Base-by-base conservation (phyloP, 805 yeast genomes). In the Starmerella sp. region DNA sequence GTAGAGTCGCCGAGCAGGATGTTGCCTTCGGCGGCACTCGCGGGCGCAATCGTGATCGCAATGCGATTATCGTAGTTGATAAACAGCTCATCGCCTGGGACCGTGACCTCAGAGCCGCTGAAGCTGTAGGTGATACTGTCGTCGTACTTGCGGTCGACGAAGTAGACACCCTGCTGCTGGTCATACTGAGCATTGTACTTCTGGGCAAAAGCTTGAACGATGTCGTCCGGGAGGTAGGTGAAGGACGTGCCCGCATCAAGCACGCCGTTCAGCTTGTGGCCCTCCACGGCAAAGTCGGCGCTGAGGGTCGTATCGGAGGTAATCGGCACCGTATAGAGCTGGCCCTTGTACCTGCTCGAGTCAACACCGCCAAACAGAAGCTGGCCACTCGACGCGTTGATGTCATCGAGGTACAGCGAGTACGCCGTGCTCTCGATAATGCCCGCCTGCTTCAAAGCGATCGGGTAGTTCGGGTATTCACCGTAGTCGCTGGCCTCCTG, bases 1-100 rank as follows among this genome's bases (percentile, higher is more conserved):
- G 84, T 77, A 48, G 77, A 75, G 65, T 83, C 89, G 13, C 93
- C 93, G 38, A 85, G 70, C 39, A 85, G 70, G 43, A 62, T 41
- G 70, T 65, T 22, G 60, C 43, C 30, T 1, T 11, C 34, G 7
- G 11, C 14, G 6, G 11, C 7, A 2, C 29, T 14, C 5, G 31
- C 7, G 2, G 46, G 46, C 4, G 3, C 15, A 32, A 42, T 28
- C 9, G 14, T 42, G 34, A 42, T 1, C 31, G 15, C 8, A 13
- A 14, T 14, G 34, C 15, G 4, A 2, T 14, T 32, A 14, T 10
- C 4, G n/a, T 13, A 14, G n/a, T 42, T 9, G 32, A 6, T 42
- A 14, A 42, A 28, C 46, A 42, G 32, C n/a, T 42, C 46, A 15
- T 8, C 7, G 34, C 34, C 4, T 1, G 34, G 34, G 11, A 42